These are phyloP conservation scores for Quercus mongolica DNA, from an alignment of 306 rosid genomes.

Conservation along the genomic window DNA sequence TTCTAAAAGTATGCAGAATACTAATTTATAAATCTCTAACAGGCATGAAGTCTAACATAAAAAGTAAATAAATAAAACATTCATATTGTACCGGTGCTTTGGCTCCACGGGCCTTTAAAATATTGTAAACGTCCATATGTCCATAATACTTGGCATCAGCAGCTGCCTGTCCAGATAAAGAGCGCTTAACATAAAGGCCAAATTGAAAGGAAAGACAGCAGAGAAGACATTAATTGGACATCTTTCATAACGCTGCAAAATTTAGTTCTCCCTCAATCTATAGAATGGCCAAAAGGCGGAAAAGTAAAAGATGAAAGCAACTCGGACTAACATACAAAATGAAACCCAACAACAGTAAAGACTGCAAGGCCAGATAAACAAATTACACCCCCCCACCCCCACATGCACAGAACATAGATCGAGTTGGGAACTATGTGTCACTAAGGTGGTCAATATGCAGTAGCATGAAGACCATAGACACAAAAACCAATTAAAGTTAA, in stretches of 20 bases:
- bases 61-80: not conserved
- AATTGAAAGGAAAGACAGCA: not conserved
- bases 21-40: slow-evolving; percentile 12
- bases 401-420: no score
- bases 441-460: no score
- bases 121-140: slow-evolving; percentile 64
- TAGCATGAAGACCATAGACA: no score
- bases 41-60: not conserved
- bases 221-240: not conserved
- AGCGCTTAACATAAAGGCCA: not conserved
- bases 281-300: no score
- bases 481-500: no score
- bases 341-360: no score
- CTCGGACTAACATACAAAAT: no score
- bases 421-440: no score
- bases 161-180: slow-evolving; percentile 72
- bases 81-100: slow-evolving; percentile 68
- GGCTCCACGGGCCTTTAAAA: slow-evolving; percentile 90
- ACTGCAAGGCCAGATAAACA: no score
- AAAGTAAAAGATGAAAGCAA: no score
- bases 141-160: slow-evolving; percentile 97
- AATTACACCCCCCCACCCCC: no score
- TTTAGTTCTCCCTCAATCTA: not conserved
- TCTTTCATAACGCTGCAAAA: not conserved
- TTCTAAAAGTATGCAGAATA: slow-evolving; percentile 47